These are phyloP conservation scores for Ceriops zippeliana DNA, from an alignment of 345 rosid species.

Conservation along the genomic window DNA sequence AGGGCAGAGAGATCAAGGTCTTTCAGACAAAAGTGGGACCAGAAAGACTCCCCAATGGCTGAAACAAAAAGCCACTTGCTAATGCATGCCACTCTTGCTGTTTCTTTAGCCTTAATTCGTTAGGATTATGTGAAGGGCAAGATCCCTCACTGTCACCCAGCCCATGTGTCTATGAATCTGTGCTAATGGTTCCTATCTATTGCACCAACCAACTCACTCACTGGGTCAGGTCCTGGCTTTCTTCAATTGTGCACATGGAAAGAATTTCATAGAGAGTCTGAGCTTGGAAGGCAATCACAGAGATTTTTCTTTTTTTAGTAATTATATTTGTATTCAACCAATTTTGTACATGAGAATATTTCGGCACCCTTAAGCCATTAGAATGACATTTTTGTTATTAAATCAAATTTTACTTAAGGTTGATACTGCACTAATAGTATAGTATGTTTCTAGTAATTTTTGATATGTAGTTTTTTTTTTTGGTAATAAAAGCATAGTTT, in stretches of 20 bases:
- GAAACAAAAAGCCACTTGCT: slow-evolving; percentile 42
- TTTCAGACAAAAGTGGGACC: slow-evolving; percentile 55
- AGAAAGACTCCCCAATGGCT: slow-evolving; percentile 66
- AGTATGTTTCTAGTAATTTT: no score
- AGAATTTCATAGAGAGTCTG: slow-evolving; percentile 57
- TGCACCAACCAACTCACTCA: slow-evolving; percentile 64
- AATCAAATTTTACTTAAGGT: no score
- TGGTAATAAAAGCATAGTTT: no score
- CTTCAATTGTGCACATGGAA: slow-evolving; percentile 71
- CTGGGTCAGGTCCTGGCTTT: slow-evolving; percentile 52
- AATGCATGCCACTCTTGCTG: slow-evolving; percentile 51
- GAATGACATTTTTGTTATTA: no score
- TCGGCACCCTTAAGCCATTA: no score
- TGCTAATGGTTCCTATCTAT: slow-evolving; percentile 49
- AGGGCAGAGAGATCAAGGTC: slow-evolving; percentile 63
- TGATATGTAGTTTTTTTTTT: no score
- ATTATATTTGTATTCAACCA: no score
- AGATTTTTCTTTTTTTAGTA: no score
- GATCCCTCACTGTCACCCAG: slow-evolving; percentile 56
- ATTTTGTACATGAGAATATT: no score
- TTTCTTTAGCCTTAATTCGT: slow-evolving; percentile 44
- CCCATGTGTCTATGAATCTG: slow-evolving; percentile 29
- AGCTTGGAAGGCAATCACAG: slow-evolving; percentile 51
- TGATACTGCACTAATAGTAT: no score
- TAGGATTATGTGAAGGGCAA: slow-evolving; percentile 50